These are phyloP conservation scores for Saccharomyces hybrid DNA, from an alignment of 1,139 yeast species.

Conservation along the genomic window DNA sequence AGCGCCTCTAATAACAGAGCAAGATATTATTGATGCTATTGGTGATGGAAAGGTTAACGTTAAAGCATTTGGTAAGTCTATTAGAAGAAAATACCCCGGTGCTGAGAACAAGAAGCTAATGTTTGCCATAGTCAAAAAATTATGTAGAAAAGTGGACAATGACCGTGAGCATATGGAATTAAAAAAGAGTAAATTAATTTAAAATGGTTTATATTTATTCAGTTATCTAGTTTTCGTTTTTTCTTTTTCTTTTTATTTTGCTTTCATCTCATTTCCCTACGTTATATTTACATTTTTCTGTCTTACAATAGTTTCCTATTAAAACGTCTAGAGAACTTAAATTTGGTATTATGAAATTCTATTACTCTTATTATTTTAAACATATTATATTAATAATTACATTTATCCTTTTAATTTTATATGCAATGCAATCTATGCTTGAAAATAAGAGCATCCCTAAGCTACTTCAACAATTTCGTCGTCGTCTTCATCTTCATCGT, in stretches of 20 bases:
- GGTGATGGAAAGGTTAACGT: conserved; percentile 35
- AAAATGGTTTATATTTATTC: background rate
- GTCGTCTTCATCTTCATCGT: conserved; percentile 21
- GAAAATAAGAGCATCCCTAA: conserved; percentile 9
- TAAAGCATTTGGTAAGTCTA: conserved; percentile 55
- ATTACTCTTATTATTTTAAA: background rate
- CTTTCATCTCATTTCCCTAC: background rate
- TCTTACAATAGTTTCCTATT: background rate
- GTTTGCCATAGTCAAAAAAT: conserved; percentile 59
- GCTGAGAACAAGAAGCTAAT: conserved; percentile 63
- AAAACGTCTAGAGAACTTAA: background rate
- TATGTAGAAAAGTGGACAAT: conserved; percentile 54
- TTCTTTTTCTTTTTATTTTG: background rate
- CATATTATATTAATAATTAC: too few species aligned
- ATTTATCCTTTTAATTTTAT: background rate
- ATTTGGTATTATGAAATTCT: conserved; percentile 3
- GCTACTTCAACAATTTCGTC: conserved; percentile 32
- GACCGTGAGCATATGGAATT: conserved; percentile 60
- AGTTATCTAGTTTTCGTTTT: background rate
- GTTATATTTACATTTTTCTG: background rate
- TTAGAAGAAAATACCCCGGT: conserved; percentile 54
- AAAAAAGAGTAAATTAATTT: conserved; percentile 31
- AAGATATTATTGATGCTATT: conserved; percentile 65
- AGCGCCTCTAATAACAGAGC: conserved; percentile 45
- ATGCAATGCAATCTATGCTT: background rate